Base-by-base conservation (phyloP, 768 basidiomycete species). In the Pleurotus platypus region DNA sequence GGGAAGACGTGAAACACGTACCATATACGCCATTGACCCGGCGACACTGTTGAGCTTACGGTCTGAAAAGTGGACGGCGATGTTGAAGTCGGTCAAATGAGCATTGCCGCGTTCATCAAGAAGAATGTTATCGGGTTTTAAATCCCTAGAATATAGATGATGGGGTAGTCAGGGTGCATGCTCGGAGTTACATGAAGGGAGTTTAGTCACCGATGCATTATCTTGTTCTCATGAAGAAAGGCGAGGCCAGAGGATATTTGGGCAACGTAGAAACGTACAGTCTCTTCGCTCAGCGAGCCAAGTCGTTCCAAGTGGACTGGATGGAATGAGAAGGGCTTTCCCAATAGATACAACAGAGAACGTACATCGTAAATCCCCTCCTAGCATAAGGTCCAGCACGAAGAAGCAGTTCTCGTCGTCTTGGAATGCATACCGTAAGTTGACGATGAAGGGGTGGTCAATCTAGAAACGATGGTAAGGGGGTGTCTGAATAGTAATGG, bases 21-120 rank as follows among this genome's bases (percentile, higher is more conserved):
- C 95, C 96, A 99, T 99, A 70, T 99, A 99, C 2, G 96, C 96
- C 95, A 98, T 96, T 51, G 93, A 96, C 7, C 96, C 96, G 20
- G 96, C 96, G 0, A 99, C 90, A 20, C 94, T 94, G 11, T 90
- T 94, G 35, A 94, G 73, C 12, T 89, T 83, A 56, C 91, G 82
- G 57, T 97, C 94, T 4, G 88, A 85, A 67, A 91, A 98, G 70
- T 99, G 96, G 5, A 98, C 94, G 13, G 96, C 96, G 58, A 99
- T 99, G 70, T 99, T 99, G 73, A 99, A 97, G 69, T 99, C 96
- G 0, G 90, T 98, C 60, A 99, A 78, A 70, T 99, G 96, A 5
- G 95, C 95, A 65, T 99, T 94, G 1, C 96, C 96, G 49, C 82
- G 80, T 66, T 97, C 95, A 69, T 99, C 96, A 15, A 98, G 84